Percentiles rank a stretch among this genome's conserved stretches.
These are phyloP conservation scores for Prillingera fragicola DNA, from an alignment of 1,284 basidiomycete species.

Conservation along the genomic window DNA sequence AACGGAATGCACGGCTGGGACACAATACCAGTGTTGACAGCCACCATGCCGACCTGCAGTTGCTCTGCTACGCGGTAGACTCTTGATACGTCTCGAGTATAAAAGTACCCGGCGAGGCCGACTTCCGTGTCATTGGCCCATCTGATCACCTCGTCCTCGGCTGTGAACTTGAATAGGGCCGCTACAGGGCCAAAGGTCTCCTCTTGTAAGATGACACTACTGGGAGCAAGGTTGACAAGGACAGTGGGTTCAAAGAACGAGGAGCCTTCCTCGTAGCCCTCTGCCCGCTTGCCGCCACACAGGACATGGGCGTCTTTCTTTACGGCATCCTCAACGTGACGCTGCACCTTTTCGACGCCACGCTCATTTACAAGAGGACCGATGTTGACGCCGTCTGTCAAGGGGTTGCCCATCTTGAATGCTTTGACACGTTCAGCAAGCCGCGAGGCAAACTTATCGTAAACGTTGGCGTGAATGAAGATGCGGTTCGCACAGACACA, in stretches of 20 bases:
- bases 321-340: conserved; percentile 79
- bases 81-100: conserved; percentile 74
- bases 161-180: conserved; percentile 65
- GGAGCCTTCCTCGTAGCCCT: no score
- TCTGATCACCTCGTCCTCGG: conserved; percentile 81
- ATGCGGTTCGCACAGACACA: conserved; percentile 60
- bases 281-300: conserved; percentile 65
- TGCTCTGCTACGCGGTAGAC: conserved; percentile 88
- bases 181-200: conserved; percentile 78
- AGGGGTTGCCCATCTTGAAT: conserved; percentile 84
- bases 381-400: conserved; percentile 68
- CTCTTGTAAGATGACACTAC: conserved; percentile 60
- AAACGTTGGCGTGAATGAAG: conserved; percentile 61
- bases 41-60: conserved; percentile 86
- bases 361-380: conserved; percentile 83
- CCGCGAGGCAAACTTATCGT: conserved; percentile 31
- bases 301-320: conserved; percentile 75
- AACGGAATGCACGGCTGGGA: conserved; percentile 78
- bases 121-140: conserved; percentile 75
- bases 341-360: conserved; percentile 75
- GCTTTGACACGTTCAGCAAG: conserved; percentile 55
- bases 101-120: conserved; percentile 89
- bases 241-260: conserved; percentile 83
- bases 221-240: conserved; percentile 68
- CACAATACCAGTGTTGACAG: conserved; percentile 67